Conservation (phyloP, 192 early-diverging fungal genomes). For the Allomyces arbusculus region DNA sequence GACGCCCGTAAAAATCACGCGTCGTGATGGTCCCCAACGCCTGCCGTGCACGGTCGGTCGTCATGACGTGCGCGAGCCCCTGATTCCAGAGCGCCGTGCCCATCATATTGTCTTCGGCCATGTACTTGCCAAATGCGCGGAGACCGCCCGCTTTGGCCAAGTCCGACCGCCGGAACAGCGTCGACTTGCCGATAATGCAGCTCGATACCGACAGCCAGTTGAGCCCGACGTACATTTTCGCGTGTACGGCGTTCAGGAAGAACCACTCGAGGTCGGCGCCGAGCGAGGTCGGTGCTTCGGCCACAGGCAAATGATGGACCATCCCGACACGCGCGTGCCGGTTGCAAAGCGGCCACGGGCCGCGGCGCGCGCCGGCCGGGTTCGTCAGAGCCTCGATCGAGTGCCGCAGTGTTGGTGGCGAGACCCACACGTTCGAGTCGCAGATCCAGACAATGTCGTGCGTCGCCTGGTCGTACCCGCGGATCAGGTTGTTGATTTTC, state of each 20-base stretch:
- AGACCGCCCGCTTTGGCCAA: slow-evolving; percentile 65
- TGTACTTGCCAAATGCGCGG: slow-evolving; percentile 65
- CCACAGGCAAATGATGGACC: slow-evolving; percentile 85
- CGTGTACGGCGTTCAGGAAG: slow-evolving; percentile 77
- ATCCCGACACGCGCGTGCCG: slow-evolving; percentile 39
- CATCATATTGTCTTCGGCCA: slow-evolving; percentile 91
- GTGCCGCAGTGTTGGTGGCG: background rate
- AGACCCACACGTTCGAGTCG: slow-evolving; percentile 66
- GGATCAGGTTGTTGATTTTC: slow-evolving; percentile 86
- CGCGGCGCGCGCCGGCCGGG: slow-evolving; percentile 16
- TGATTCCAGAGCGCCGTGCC: slow-evolving; percentile 61
- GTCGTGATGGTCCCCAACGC: slow-evolving; percentile 48
- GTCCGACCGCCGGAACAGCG: slow-evolving; percentile 66
- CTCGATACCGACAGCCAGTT: slow-evolving; percentile 65
- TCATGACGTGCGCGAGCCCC: slow-evolving; percentile 65
- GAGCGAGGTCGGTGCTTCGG: slow-evolving; percentile 43
- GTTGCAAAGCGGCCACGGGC: no score
- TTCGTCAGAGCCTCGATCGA: slow-evolving; percentile 19
- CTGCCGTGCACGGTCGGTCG: slow-evolving; percentile 71
- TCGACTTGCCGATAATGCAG: slow-evolving; percentile 89
- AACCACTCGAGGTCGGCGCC: slow-evolving; percentile 67
- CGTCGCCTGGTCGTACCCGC: slow-evolving; percentile 51
- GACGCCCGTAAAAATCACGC: slow-evolving; percentile 59
- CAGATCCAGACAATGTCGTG: slow-evolving; percentile 87
- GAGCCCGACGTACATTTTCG: slow-evolving; percentile 86